Base-by-base conservation (phyloP, 1,284 basidiomycete genomes). In the Sparassis latifolia region DNA sequence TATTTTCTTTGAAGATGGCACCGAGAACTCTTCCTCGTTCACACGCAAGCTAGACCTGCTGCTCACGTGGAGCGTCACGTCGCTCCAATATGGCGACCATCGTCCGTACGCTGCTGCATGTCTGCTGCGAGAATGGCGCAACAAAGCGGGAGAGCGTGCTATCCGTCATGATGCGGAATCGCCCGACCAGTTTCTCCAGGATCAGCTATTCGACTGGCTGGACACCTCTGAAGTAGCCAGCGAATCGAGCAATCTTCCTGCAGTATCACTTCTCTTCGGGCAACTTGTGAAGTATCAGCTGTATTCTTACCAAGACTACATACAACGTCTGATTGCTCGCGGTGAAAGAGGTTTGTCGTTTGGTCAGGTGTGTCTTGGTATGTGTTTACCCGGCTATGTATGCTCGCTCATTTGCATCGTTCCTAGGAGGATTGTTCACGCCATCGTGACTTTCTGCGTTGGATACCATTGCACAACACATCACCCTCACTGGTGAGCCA, bases 11-110 rank as follows among this genome's bases (percentile, higher is more conserved):
- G 66, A 72, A 44, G 68, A 67, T 54, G 72, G 68, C 50, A 56
- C 63, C 4, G 71, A 74, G 31, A 74, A 73, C 58, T 71, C 69
- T 30, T 66, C 67, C 2, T 66, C 64, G 10, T 85, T 89, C 57
- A 66, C 73, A n/a, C 75, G 76, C 51, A 92, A 93, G 64, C 75
- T 94, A 27, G 84, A 89, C 58, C 81, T 86, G 49, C 76, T 95
- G 2, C 76, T 96, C 30, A 89, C 88, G 0, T 96, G 92, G 93
- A 83, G 85, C 54, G 86, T 93, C 49, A 90, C 90, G 0, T 79
- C 85, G 5, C 74, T 89, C 32, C 90, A 92, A 65, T 89, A 89
- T 49, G 92, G 92, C 2, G 81, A 88, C 42, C 92, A 94, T 61
- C 80, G 93, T 28, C 84, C 89, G 3, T 90, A 89, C 58, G 89